Evolutionary conservation across 1,284 basidiomycete genomes (phyloP).

Genomic region (Waitea zeae): DNA sequence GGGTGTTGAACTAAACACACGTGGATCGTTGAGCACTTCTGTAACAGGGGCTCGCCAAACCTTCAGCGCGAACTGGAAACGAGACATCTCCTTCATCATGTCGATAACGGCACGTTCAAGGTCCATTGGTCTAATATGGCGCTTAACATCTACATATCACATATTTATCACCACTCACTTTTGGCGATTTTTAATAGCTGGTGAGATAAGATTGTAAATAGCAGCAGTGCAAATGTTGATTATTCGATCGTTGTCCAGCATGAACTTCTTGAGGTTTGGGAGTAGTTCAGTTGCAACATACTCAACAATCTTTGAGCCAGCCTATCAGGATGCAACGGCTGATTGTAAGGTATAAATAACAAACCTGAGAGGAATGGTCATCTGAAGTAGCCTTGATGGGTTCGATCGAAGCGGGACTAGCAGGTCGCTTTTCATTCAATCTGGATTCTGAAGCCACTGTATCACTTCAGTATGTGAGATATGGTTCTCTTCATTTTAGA

Average conservation of each 20-base stretch:
- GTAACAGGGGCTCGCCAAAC: slow-evolving; percentile 71
- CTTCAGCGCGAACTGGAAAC: slow-evolving; percentile 64
- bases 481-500: slow-evolving; percentile 2
- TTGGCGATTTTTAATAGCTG: slow-evolving; percentile 58
- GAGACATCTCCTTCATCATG: slow-evolving; percentile 66
- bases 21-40: slow-evolving; percentile 74
- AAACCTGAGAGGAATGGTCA: slow-evolving; percentile 38
- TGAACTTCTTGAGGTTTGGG: slow-evolving; percentile 64
- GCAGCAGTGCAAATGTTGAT: slow-evolving; percentile 66
- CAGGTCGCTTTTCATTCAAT: slow-evolving; percentile 39
- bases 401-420: slow-evolving; percentile 17
- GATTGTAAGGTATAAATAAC: slow-evolving; percentile 3
- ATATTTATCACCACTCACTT: slow-evolving; percentile 23
- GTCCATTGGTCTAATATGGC: slow-evolving; percentile 40
- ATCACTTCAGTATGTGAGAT: not conserved
- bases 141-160: not conserved
- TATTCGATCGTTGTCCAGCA: slow-evolving; percentile 78
- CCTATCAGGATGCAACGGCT: slow-evolving; percentile 3
- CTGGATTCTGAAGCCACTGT: slow-evolving; percentile 19
- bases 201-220: slow-evolving; percentile 73
- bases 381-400: slow-evolving; percentile 16
- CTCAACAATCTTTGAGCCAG: slow-evolving; percentile 37
- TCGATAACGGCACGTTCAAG: slow-evolving; percentile 47
- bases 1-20: slow-evolving; percentile 68
- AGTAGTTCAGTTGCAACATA: slow-evolving; percentile 62